Evolutionary conservation across 768 basidiomycete species (phyloP).

Genomic region (Cyclocybe aegerita): DNA sequence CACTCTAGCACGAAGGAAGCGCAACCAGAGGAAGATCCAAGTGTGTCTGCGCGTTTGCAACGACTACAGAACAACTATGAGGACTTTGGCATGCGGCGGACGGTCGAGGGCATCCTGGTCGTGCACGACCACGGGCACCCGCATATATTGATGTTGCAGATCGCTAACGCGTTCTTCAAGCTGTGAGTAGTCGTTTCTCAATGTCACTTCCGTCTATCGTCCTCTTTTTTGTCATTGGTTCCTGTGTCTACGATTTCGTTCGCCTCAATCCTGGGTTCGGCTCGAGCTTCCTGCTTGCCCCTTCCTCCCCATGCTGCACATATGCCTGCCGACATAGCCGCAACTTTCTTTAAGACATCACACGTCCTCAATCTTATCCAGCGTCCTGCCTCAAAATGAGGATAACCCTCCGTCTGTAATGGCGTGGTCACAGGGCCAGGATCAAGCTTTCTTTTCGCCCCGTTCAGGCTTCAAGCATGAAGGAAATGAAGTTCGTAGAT

Average conservation of each 20-base stretch:
- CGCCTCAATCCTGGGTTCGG: background rate
- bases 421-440: no score
- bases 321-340: no score
- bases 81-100: slow-evolving; percentile 94
- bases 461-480: no score
- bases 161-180: slow-evolving; percentile 99
- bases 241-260: no score
- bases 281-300: background rate
- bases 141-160: slow-evolving; percentile 97
- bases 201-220: background rate
- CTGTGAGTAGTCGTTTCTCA: slow-evolving; percentile 54
- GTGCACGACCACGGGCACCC: slow-evolving; percentile 98
- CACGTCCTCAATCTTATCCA: no score
- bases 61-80: slow-evolving; percentile 96
- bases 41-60: slow-evolving; percentile 91
- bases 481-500: no score
- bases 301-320: background rate
- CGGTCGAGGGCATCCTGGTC: slow-evolving; percentile 87
- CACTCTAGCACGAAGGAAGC: slow-evolving; percentile 83
- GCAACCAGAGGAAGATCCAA: slow-evolving; percentile 96
- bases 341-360: no score
- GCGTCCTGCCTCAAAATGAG: no score
- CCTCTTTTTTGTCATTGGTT: background rate
- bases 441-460: no score
- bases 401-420: no score